These are phyloP conservation scores for Vigna hirtella DNA, from an alignment of 306 rosid genomes.

Conservation along the genomic window DNA sequence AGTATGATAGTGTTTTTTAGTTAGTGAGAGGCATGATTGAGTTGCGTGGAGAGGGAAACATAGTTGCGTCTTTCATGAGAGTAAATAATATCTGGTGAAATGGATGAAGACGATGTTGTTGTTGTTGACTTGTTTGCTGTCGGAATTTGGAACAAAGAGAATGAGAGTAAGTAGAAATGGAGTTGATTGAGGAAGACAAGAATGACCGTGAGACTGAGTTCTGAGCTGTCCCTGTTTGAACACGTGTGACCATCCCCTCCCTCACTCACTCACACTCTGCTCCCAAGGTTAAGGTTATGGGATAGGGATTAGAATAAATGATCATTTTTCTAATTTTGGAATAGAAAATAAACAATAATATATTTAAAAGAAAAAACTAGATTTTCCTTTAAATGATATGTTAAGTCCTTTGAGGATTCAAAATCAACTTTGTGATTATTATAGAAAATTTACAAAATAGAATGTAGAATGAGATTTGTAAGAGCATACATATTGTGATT, in stretches of 20 bases:
- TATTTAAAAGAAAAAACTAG: too few relatives aligned
- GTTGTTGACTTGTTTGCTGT: neutral
- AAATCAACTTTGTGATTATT: too few relatives aligned
- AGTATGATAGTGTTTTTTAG: neutral
- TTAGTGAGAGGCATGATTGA: neutral
- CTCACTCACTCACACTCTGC: too few relatives aligned
- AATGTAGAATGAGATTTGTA: too few relatives aligned
- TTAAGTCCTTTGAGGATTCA: too few relatives aligned
- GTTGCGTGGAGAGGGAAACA: conserved; percentile 8
- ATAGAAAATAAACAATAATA: too few relatives aligned
- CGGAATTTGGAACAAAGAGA: conserved; percentile 44
- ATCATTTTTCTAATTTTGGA: too few relatives aligned
- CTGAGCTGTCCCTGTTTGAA: conserved; percentile 36
- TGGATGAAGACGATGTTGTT: conserved; percentile 23
- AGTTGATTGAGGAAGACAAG: neutral
- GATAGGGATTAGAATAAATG: too few relatives aligned
- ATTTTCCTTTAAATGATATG: too few relatives aligned
- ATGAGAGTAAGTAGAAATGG: neutral
- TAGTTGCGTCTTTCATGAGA: neutral
- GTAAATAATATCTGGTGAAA: neutral
- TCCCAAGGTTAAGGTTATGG: too few relatives aligned
- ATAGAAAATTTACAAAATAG: too few relatives aligned
- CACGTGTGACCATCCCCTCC: conserved; percentile 38
- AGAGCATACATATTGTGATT: too few relatives aligned
- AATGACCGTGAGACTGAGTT: conserved; percentile 13